Evolutionary conservation across 1,284 basidiomycete species (phyloP).

Genomic region (Moesziomyces sp.): DNA sequence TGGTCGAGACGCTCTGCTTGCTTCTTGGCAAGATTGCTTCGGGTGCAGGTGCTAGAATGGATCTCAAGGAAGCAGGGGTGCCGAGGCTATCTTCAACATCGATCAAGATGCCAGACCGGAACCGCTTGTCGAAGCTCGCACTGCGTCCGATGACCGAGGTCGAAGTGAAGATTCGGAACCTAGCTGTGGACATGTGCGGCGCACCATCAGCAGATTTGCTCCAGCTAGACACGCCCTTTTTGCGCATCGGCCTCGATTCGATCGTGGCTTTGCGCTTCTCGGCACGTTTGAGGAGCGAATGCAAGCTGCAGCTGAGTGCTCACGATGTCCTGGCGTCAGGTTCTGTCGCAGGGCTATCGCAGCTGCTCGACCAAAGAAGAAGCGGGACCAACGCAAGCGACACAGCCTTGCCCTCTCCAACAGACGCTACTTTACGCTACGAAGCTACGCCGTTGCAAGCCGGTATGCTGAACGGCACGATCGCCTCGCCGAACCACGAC

Average conservation of each 20-base stretch:
- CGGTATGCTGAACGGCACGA: conserved; percentile 7
- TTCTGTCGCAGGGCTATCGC: conserved; percentile 5
- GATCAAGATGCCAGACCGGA: not conserved
- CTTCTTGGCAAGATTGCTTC: conserved; percentile 10
- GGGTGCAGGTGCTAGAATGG: not conserved
- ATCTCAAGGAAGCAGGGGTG: conserved; percentile 1
- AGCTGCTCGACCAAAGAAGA: not conserved
- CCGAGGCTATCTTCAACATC: not conserved
- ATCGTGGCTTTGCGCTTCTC: conserved; percentile 27
- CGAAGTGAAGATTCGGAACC: conserved; percentile 7
- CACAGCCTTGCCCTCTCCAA: not conserved
- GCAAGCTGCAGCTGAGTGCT: conserved; percentile 13
- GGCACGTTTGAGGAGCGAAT: conserved; percentile 11
- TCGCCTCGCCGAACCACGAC: conserved; percentile 1
- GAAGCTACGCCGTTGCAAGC: conserved; percentile 12
- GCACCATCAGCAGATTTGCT: conserved; percentile 4
- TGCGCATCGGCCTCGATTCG: conserved; percentile 21
- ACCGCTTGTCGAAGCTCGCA: not conserved
- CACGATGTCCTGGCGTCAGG: conserved; percentile 12
- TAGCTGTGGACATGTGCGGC: conserved; percentile 7
- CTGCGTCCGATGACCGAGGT: conserved; percentile 5
- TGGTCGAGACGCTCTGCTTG: conserved; percentile 4
- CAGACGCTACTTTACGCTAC: not conserved
- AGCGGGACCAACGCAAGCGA: not conserved
- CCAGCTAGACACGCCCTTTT: conserved; percentile 5